Evolutionary conservation across 768 basidiomycete genomes (phyloP).

Genomic region (Pulveroboletus sp.): DNA sequence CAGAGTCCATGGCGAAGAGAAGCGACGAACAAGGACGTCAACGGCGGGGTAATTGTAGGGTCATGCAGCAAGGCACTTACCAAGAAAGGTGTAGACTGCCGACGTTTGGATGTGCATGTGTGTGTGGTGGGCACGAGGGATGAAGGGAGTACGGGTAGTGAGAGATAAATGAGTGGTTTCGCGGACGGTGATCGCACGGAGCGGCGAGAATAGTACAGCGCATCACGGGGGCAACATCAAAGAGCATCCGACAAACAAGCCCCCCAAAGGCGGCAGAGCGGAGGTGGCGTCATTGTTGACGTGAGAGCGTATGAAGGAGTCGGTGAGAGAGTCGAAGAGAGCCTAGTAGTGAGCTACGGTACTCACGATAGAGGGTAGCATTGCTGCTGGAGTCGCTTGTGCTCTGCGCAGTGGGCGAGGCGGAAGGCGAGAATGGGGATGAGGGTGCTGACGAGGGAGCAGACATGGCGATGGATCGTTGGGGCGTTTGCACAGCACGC

Average conservation of each 20-base stretch:
- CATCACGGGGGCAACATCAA: not conserved
- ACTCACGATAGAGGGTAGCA: slow-evolving; percentile 29
- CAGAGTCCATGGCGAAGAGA: slow-evolving; percentile 16
- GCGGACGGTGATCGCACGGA: slow-evolving; percentile 4
- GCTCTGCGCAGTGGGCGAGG: not conserved
- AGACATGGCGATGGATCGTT: slow-evolving; percentile 12
- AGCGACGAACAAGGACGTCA: not conserved
- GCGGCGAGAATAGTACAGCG: not conserved
- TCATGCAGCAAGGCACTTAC: slow-evolving; percentile 12
- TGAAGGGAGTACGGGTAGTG: not conserved
- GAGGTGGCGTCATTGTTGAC: not conserved
- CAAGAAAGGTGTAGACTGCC: slow-evolving; percentile 32
- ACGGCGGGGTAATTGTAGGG: not conserved
- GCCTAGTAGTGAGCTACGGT: not conserved
- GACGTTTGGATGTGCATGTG: not conserved
- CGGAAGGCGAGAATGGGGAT: not conserved
- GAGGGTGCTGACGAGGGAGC: not conserved
- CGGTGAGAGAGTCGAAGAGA: slow-evolving; percentile 15
- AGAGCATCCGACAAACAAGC: not conserved
- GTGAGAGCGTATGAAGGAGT: slow-evolving; percentile 9
- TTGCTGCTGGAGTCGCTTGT: slow-evolving; percentile 9
- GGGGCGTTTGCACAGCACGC: slow-evolving; percentile 1
- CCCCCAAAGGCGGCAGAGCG: not conserved
- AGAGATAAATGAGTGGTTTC: not conserved
- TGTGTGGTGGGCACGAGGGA: not conserved